Evolutionary conservation across 805 yeast genomes (phyloP), one percentile per base, ranked within the genome.

Genomic region (Nakazawaea populi): DNA sequence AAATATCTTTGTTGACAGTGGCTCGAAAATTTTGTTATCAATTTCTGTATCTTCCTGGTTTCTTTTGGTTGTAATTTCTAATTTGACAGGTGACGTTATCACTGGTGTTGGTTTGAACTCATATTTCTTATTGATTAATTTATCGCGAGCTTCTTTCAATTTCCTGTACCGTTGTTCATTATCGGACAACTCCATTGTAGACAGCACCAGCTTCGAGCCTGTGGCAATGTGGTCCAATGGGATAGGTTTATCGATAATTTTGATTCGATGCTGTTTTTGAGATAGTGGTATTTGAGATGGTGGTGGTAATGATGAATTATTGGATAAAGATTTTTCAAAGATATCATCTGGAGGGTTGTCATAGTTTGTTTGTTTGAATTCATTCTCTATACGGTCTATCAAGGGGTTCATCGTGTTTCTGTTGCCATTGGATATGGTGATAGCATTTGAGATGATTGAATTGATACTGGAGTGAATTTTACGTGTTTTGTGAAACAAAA

Each of bases 201-300:
- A 34, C 12, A 3, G 36, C 36, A 34, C 36, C 12, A 10, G 9
- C 2, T 34, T 12, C 9, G 12, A 10, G 9, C 12, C 12, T 31
- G 18, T 12, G 11, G 40, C 5, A 12, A 42, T 12, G 18, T n/a
- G n/a, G 18, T 49, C 52, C 39, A 49, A 40, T 7, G 52, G 52
- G n/a, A 49, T 44, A 4, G 52, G 52, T 31, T 45, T 49, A 30
- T 49, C 52, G 11, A 39, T 32, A 7, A 49, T 44, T 12, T 44
- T 37, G 9, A 48, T 30, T 18, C 41, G 28, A 6, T 27, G 46
- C 29, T n/a, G 41, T 12, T 24, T 28, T 34, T 31, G 37, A 8
- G 27, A 14, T 6, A 27, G 35, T 37, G 11, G 42, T 37, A 7
- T 1, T 31, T 43, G 46, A 1, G n/a, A 1, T 31, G n/a, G 38